Evolutionary conservation across 2,329 filamentous ascomycete genomes (phyloP), one percentile per base, ranked within the genome.

Genomic region (Xylariales sp.): DNA sequence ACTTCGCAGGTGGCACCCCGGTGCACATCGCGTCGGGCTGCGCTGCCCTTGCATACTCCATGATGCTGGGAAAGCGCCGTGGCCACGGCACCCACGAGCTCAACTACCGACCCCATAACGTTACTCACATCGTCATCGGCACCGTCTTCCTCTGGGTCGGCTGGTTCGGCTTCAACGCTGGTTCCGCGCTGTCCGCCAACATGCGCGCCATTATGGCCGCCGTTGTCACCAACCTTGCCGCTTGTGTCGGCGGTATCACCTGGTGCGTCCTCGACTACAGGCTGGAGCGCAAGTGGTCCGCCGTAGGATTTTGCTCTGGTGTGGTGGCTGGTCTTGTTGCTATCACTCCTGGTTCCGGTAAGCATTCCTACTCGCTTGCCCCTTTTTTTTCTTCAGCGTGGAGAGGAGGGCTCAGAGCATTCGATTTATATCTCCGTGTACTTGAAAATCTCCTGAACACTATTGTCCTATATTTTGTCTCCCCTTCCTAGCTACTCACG

Each of bases 101-200:
- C 52, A 94, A 94, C 67, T 95, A 91, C 63, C 84, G 89, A 35
- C 89, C 89, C 8, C 89, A 95, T 69, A 95, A 95, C 53, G 88
- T 94, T 32, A 93, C 88, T 4, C 87, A 94, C 60, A 89, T 95
- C 50, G 88, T 95, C 37, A 85, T 94, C 40, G 89, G 89, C 20
- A 95, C 89, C 4, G 88, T 95, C 32, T 95, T 95, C 66, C 80
- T 95, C 13, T 95, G 89, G 88, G 85, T 95, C 13, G 89, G 89
- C 38, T 95, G 88, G 89, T 94, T 95, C 55, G 89, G 89, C 33
- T 95, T 95, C 78, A 95, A 95, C 53, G 88, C 86, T 34, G 88
- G 88, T 47, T 89, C 84, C 13, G 88, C 88, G 12, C 70, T 93
- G 39, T 73, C 81, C 33, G 88, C 88, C 36, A 94, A 93, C 61